phyloP scores from a whole-genome alignment of 768 basidiomycete genomes.

The Auricularia sp. region DNA sequence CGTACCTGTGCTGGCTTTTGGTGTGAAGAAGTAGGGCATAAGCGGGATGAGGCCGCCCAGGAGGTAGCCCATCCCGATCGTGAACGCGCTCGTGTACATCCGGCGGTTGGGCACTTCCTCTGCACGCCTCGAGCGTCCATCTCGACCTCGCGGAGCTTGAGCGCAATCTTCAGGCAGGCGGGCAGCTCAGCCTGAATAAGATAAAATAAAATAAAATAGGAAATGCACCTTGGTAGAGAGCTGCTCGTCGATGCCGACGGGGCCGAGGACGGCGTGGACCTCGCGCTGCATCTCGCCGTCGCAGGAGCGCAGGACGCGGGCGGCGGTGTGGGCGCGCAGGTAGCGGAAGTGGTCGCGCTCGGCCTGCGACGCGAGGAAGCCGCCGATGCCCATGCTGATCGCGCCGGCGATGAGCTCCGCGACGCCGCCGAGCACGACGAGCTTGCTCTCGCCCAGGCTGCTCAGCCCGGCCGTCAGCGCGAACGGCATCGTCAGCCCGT shows the following conservation, averaged over 20 bases:
- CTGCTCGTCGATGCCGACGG: slow-evolving; percentile 80
- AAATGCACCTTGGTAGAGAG: slow-evolving; percentile 44
- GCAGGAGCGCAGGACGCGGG: slow-evolving; percentile 82
- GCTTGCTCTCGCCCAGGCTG: slow-evolving; percentile 75
- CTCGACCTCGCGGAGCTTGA: slow-evolving; percentile 61
- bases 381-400: slow-evolving; percentile 97
- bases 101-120: slow-evolving; percentile 84
- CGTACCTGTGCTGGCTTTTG: slow-evolving; percentile 41
- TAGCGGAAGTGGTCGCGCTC: slow-evolving; percentile 93
- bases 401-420: slow-evolving; percentile 96
- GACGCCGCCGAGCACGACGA: slow-evolving; percentile 91
- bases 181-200: no score
- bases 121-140: slow-evolving; percentile 30
- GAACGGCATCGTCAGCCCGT: slow-evolving; percentile 87
- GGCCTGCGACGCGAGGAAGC: slow-evolving; percentile 81
- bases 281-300: slow-evolving; percentile 95
- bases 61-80: slow-evolving; percentile 92
- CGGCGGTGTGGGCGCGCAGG: slow-evolving; percentile 59
- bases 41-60: slow-evolving; percentile 90
- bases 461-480: slow-evolving; percentile 84
- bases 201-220: no score
- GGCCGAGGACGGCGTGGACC: slow-evolving; percentile 77
- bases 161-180: slow-evolving; percentile 40
- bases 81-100: slow-evolving; percentile 84
- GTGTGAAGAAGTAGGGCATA: slow-evolving; percentile 84